These are phyloP conservation scores for Lophiostoma macrostomum DNA, from an alignment of 495 filamentous ascomycete species.

Conservation along the genomic window DNA sequence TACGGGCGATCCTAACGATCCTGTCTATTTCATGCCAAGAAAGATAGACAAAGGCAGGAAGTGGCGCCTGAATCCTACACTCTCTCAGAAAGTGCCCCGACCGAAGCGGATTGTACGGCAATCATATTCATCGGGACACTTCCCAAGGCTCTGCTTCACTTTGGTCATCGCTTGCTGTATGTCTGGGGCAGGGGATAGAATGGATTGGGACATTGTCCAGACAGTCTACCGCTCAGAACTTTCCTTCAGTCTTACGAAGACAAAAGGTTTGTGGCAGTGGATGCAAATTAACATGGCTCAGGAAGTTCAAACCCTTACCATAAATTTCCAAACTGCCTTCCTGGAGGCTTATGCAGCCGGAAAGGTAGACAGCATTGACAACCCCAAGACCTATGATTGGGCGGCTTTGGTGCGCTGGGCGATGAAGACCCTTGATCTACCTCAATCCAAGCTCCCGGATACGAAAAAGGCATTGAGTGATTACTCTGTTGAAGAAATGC, in stretches of 20 bases:
- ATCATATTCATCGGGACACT: not conserved
- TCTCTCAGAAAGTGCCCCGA: too few relatives aligned
- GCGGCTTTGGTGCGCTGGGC: conserved; percentile 71
- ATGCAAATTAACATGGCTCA: conserved; percentile 57
- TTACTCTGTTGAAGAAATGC: conserved; percentile 9
- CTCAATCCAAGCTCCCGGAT: conserved; percentile 26
- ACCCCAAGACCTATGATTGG: conserved; percentile 77
- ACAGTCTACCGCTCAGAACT: conserved; percentile 57
- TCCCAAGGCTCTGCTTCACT: conserved; percentile 19
- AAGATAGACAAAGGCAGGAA: conserved; percentile 9
- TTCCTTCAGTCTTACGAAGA: conserved; percentile 15
- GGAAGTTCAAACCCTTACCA: conserved; percentile 64
- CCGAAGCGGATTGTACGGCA: not conserved
- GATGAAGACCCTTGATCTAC: conserved; percentile 38
- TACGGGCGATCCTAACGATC: conserved; percentile 25
- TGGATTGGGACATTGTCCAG: conserved; percentile 73
- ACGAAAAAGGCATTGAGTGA: not conserved
- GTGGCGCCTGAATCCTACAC: not conserved
- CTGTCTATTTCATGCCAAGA: conserved; percentile 2
- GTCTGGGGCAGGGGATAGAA: conserved; percentile 63
- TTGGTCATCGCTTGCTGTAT: conserved; percentile 64
- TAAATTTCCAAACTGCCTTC: conserved; percentile 74
- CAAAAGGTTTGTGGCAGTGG: conserved; percentile 54
- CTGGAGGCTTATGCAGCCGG: conserved; percentile 69
- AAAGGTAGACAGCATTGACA: conserved; percentile 62